Evolutionary conservation across 805 yeast genomes (phyloP), one percentile per base, ranked within the genome.

Genomic region (Zygosaccharomyces rouxii): DNA sequence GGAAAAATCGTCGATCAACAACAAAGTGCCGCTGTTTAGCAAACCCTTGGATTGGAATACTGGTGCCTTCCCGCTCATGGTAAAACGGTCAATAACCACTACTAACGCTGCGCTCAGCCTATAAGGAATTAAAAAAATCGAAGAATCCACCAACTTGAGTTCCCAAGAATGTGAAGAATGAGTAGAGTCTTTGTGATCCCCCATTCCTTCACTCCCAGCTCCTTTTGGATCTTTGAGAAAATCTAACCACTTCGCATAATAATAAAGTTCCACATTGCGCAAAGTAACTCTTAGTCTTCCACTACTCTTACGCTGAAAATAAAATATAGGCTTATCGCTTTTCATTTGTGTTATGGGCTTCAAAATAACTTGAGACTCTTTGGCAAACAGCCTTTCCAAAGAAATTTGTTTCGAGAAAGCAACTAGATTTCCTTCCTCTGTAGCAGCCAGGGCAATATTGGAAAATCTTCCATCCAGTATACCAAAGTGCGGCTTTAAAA

Each of bases 111-210:
- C 75, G 51, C 81, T 80, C n/a, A 88, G 60, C 46, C 83, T 66
- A 7, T 79, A 78, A 0, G 97, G 95, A 23, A 72, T 75, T 22
- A 88, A 59, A 0, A 86, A 86, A 29, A 88, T 51, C 0, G 79
- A 71, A 49, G 84, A 77, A 50, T 85, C 85, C 10, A 74, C 60
- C 11, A 68, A 47, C 42, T 59, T 66, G 14, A 67, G n/a, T 19
- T 62, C 66, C 35, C 53, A 22, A 14, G 41, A 25, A 37, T 48
- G 29, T n/a, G 46, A 43, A 19, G 31, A 19, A 30, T 41, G 29
- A 9, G 44, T 30, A 26, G 25, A 13, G 4, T 45, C 41, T 22
- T 30, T 25, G 28, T 22, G 16, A 6, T 7, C 44, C 9, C 18
- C 14, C 1, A 10, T 7, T 19, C 14, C 10, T 13, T 25, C 13